Evolutionary conservation across 2,329 filamentous ascomycete species (phyloP), one percentile per base, ranked within the genome.

Genomic region (Fusarium solani-melongenae): DNA sequence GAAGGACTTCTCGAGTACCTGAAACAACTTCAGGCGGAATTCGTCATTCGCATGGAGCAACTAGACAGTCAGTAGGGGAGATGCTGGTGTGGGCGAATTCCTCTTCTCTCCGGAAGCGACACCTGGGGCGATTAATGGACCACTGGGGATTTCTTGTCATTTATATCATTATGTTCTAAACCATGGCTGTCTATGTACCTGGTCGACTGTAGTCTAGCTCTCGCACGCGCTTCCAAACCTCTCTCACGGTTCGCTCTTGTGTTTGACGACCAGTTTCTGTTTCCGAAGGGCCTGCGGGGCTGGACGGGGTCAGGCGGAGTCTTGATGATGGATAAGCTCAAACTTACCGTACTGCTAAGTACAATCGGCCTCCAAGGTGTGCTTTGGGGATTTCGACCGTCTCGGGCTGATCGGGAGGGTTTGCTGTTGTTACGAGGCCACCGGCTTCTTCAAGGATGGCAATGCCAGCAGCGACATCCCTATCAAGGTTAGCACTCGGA

Each of bases 391-490:
- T 91, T 0, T 85, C 81, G 2, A 87, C 88, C 1, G 84, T 90
- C 12, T 86, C 84, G 14, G 83, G 81, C 71, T 92, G 84, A 41
- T 86, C 81, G 0, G 92, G 92, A 2, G 92, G 92, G 75, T 94
- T 94, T 0, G 92, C 92, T 4, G 91, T 92, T 0, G 93, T 95
- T 22, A 94, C 86, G 5, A 95, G 80, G 0, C 93, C 93, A 2
- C 93, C 93, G 3, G 93, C 92, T 82, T 95, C 93, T 66, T 91
- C 84, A 1, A 95, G 83, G 44, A 95, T 91, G 6, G 91, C 92
- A 67, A 94, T 90, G 2, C 92, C 93, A 14, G 93, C 93, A 2
- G 92, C 92, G 5, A 94, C 93, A 74, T 95, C 93, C 92, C 88
- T 88, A 4, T n/a, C 3, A 56, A 14, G 66, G 60, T 67, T 33